Evolutionary conservation across 768 basidiomycete species (phyloP), one percentile per base, ranked within the genome.

Genomic region (Lentinula guzmanii): DNA sequence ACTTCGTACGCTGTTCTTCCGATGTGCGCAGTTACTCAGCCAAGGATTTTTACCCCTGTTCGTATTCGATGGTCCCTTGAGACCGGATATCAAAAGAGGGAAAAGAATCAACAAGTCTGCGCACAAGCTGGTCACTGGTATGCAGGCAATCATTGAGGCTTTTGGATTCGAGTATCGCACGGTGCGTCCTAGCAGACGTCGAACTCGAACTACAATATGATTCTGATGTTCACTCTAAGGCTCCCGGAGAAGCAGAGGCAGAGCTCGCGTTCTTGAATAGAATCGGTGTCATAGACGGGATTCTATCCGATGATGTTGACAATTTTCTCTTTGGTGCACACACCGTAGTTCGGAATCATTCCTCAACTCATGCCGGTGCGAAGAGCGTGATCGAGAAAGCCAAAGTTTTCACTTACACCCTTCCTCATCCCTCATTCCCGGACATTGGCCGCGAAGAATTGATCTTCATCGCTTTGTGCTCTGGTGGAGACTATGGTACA

Each of bases 291-390:
- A 90, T 98, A 60, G 95, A 98, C 69, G 92, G 87, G 0, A 83
- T 97, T 28, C 79, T 95, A 48, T 91, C 95, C 0, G 95, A 98
- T 71, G 95, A 97, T 67, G 94, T 95, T 1, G 95, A 98, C 68
- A 95, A 86, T 59, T 89, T 96, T 68, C 74, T 97, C 2, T 98
- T 98, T 64, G 94, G 95, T 21, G 94, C 93, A 1, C 81, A 75
- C 5, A 85, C 84, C 50, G 86, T 98, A 33, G 84, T 96, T 65
- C 83, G 95, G 69, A 97, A 96, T 37, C 64, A 92, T 90, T 63
- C 80, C 86, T 48, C 83, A 52, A 90, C 82, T 1, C 81, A 91
- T 70, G 78, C 84, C 54, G 87, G 92, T 63, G 76, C 85, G 0
- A 79, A 79, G n/a, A 87, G 89, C 42, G 81, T 80, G 67, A 84